Percentiles rank a stretch among this genome's conserved stretches.
phyloP scores from a whole-genome alignment of 495 filamentous ascomycete species.

The Astrothelium macrocarpum region DNA sequence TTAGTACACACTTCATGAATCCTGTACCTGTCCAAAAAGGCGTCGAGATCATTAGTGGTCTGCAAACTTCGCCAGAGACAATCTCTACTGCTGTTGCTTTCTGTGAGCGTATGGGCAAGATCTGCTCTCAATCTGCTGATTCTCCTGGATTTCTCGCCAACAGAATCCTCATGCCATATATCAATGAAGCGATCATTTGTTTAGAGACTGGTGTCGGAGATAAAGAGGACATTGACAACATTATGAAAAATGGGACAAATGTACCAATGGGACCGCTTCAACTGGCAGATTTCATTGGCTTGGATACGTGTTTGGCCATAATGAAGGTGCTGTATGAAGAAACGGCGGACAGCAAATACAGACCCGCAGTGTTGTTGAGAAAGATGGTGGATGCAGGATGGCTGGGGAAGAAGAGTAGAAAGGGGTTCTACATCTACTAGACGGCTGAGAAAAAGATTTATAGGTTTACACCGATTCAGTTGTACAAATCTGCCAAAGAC shows the following conservation, averaged over 20 bases:
- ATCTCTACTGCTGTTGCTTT: conserved; percentile 77
- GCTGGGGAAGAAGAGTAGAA: conserved; percentile 94
- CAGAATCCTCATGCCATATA: conserved; percentile 96
- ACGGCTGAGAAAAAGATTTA: neutral
- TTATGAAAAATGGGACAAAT: conserved; percentile 99
- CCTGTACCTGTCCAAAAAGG: conserved; percentile 94
- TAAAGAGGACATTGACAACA: conserved; percentile 84
- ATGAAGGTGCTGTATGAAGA: conserved; percentile 93
- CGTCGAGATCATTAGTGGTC: conserved; percentile 89
- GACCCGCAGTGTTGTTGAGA: conserved; percentile 70
- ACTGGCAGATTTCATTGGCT: conserved; percentile 92
- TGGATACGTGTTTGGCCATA: conserved; percentile 93
- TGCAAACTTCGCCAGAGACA: conserved; percentile 80
- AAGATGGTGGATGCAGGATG: conserved; percentile 99
- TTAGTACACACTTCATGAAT: conserved; percentile 99
- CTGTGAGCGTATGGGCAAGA: conserved; percentile 86
- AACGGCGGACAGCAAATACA: conserved; percentile 90
- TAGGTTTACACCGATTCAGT: neutral
- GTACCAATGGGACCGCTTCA: conserved; percentile 95
- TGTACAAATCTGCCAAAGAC: too few species aligned
- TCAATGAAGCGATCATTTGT: conserved; percentile 97
- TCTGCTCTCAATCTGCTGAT: conserved; percentile 76
- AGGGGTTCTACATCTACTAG: conserved; percentile 86
- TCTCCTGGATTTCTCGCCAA: conserved; percentile 94
- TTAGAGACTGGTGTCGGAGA: conserved; percentile 84